Evolutionary conservation across 345 rosid genomes (phyloP).

Genomic region (Raphanus sativus): DNA sequence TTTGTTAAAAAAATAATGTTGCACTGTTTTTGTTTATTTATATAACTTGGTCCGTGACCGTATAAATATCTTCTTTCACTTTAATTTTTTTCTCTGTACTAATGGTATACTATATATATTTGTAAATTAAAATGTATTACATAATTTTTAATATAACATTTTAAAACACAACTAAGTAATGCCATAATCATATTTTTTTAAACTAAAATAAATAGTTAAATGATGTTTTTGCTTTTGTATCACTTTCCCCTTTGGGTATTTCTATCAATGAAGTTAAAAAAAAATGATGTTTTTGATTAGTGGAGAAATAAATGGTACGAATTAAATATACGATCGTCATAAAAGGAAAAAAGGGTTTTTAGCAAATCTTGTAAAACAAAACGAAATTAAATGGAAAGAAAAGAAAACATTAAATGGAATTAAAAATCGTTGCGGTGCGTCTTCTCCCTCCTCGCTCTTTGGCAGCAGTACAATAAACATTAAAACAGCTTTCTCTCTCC

Average conservation of each 20-base stretch:
- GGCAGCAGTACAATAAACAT: conserved; percentile 21
- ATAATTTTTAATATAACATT: no score
- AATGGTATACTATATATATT: no score
- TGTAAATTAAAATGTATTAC: no score
- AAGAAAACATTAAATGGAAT: conserved; percentile 18
- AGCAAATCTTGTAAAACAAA: background rate
- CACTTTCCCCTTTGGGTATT: no score
- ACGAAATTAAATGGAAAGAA: background rate
- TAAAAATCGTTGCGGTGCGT: conserved; percentile 19
- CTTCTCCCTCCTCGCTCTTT: conserved; percentile 19
- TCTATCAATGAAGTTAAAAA: no score
- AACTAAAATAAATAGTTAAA: background rate
- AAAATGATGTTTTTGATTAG: background rate
- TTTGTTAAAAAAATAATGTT: no score
- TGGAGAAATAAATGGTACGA: background rate
- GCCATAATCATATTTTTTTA: background rate
- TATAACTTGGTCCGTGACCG: no score
- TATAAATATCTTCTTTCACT: no score
- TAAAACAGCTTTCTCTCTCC: conserved; percentile 22
- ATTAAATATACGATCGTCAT: background rate
- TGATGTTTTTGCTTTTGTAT: background rate
- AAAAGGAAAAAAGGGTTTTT: background rate
- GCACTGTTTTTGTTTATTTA: no score
- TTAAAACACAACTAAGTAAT: background rate
- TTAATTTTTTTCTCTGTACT: no score